Evolutionary conservation across 2,329 filamentous ascomycete species (phyloP).

Genomic region (Fusarium sp.): DNA sequence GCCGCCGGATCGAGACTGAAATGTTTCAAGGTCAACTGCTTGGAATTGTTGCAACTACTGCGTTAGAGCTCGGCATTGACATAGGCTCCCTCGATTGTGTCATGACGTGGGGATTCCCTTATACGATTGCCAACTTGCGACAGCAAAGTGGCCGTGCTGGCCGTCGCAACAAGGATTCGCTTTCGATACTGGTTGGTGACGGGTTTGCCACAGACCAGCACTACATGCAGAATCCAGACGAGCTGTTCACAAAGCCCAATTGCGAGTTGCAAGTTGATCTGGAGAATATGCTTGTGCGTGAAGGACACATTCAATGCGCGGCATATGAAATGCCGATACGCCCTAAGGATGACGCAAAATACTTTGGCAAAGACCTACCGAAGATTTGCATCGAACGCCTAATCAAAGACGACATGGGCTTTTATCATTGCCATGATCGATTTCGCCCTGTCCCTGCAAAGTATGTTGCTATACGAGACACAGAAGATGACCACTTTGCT

Average conservation of each 20-base stretch:
- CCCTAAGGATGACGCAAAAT: constrained; percentile 76
- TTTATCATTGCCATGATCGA: constrained; percentile 88
- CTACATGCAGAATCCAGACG: constrained; percentile 96
- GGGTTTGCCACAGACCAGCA: constrained; percentile 91
- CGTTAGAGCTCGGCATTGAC: constrained; percentile 92
- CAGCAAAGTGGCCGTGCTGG: constrained; percentile 96
- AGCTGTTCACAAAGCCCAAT: constrained; percentile 92
- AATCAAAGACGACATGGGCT: constrained; percentile 77
- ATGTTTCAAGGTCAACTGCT: constrained; percentile 97
- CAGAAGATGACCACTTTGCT: constrained; percentile 89
- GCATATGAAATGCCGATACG: constrained; percentile 93
- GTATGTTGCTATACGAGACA: constrained; percentile 88
- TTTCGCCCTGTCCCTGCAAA: constrained; percentile 87
- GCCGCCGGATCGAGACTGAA: constrained; percentile 86
- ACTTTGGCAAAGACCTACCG: constrained; percentile 79
- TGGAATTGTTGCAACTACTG: constrained; percentile 93
- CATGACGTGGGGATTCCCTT: constrained; percentile 92
- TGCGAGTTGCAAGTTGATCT: constrained; percentile 90
- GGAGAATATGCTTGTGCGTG: constrained; percentile 88
- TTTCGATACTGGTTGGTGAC: constrained; percentile 90
- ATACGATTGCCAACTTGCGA: constrained; percentile 91
- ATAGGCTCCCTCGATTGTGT: constrained; percentile 95
- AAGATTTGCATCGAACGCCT: constrained; percentile 79
- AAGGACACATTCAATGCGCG: constrained; percentile 95
- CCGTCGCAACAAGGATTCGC: constrained; percentile 88